phyloP scores from a whole-genome alignment of 1,284 basidiomycete genomes.

The Leucoagaricus sp. region DNA sequence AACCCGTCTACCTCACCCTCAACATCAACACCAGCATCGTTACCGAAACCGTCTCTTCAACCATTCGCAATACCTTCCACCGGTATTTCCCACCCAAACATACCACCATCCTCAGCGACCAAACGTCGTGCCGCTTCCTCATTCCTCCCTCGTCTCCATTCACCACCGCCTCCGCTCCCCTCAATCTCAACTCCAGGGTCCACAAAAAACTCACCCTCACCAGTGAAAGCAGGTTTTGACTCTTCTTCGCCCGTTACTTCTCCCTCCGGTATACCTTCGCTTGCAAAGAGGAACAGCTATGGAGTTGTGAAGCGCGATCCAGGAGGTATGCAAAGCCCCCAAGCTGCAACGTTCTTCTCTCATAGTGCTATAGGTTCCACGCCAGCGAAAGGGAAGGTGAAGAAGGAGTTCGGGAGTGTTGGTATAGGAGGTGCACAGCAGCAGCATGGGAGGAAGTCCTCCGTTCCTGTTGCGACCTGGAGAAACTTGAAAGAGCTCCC shows the following conservation, averaged over 20 bases:
- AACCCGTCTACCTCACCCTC: not conserved
- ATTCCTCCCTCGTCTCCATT: slow-evolving; percentile 25
- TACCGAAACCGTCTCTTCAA: not conserved
- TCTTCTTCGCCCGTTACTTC: too few relatives aligned
- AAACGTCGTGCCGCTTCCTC: slow-evolving; percentile 25
- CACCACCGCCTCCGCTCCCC: slow-evolving; percentile 7
- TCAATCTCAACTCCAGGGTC: slow-evolving; percentile 9
- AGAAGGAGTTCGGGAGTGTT: not conserved
- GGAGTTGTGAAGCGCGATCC: too few relatives aligned
- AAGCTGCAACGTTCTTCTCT: too few relatives aligned
- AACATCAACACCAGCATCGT: too few relatives aligned
- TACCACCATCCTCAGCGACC: slow-evolving; percentile 6
- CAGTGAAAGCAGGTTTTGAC: slow-evolving; percentile 2
- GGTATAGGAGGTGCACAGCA: not conserved
- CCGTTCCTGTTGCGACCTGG: slow-evolving; percentile 10
- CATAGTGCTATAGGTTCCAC: not conserved
- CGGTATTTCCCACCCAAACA: too few relatives aligned
- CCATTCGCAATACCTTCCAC: not conserved
- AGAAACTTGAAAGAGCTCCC: not conserved
- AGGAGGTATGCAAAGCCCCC: too few relatives aligned
- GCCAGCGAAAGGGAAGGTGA: slow-evolving; percentile 7
- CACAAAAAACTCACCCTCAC: slow-evolving; percentile 15
- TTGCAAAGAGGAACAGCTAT: too few relatives aligned
- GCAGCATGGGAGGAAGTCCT: slow-evolving; percentile 4
- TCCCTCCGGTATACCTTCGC: too few relatives aligned